These are phyloP conservation scores for Sphaerulina vaccinii DNA, from an alignment of 2,329 filamentous ascomycete genomes.

Conservation along the genomic window DNA sequence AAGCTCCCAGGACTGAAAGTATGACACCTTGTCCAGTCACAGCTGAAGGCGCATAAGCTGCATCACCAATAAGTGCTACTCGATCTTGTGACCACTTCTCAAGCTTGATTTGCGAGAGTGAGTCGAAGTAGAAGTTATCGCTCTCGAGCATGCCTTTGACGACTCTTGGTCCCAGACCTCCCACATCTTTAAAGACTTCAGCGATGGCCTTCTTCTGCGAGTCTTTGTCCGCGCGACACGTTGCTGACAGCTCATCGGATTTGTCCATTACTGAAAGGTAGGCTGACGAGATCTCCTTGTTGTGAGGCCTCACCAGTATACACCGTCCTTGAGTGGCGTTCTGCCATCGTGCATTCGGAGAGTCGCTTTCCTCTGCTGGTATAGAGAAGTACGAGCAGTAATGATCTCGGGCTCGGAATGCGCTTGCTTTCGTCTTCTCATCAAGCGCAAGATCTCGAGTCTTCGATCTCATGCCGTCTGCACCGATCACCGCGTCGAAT, in stretches of 20 bases:
- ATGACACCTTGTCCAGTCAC: constrained; percentile 34
- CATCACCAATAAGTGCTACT: constrained; percentile 40
- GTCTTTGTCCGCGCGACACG: constrained; percentile 11
- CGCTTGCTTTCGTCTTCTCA: constrained; percentile 12
- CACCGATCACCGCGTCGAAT: constrained; percentile 34
- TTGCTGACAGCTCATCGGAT: constrained; percentile 3
- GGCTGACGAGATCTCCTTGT: constrained; percentile 15
- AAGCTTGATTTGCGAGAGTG: constrained; percentile 41
- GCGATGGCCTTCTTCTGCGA: constrained; percentile 12
- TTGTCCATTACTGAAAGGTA: constrained; percentile 20
- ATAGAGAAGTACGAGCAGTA: constrained; percentile 32
- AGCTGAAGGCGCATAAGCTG: constrained; percentile 39
- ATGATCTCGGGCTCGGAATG: constrained; percentile 15
- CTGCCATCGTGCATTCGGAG: constrained; percentile 22
- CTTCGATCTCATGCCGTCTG: constrained; percentile 35
- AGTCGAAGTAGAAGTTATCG: constrained; percentile 47
- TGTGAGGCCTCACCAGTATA: constrained; percentile 20
- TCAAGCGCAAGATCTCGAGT: constrained; percentile 31
- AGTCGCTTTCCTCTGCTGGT: constrained; percentile 12
- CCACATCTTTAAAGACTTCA: constrained; percentile 16
- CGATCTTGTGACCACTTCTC: constrained; percentile 36
- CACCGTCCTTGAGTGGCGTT: constrained; percentile 19
- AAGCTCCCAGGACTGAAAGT: constrained; percentile 40
- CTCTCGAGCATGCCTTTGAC: constrained; percentile 41
- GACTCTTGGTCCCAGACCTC: constrained; percentile 24